Percentiles rank a stretch among this genome's conserved stretches.
These are phyloP conservation scores for Saccharomycopsis microspora DNA, from an alignment of 805 yeast species.

Conservation along the genomic window DNA sequence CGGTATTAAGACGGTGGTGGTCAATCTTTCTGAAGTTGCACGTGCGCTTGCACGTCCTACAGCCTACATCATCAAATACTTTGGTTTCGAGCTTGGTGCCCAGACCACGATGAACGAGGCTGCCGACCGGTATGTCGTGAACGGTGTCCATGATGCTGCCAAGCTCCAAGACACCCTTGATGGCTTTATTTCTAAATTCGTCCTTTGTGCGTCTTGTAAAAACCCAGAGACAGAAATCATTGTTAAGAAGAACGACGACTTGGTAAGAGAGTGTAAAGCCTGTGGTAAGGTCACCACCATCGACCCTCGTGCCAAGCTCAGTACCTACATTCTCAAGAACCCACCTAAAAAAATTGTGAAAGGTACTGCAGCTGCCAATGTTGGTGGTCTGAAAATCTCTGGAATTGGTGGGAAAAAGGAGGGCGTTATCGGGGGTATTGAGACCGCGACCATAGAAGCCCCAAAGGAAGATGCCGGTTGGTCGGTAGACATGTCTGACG, in stretches of 20 bases:
- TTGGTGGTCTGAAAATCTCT: slow-evolving; percentile 20
- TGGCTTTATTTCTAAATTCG: slow-evolving; percentile 87
- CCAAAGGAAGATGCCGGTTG: slow-evolving; percentile 25
- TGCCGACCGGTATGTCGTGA: slow-evolving; percentile 80
- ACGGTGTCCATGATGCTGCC: slow-evolving; percentile 85
- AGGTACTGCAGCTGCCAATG: slow-evolving; percentile 44
- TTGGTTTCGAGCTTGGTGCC: slow-evolving; percentile 96
- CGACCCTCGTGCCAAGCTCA: slow-evolving; percentile 33
- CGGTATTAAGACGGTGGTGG: slow-evolving; percentile 94
- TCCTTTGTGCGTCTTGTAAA: slow-evolving; percentile 87
- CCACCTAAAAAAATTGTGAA: slow-evolving; percentile 43
- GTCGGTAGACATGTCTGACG: slow-evolving; percentile 17
- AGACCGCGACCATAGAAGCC: slow-evolving; percentile 32
- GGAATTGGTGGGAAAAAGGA: slow-evolving; percentile 2
- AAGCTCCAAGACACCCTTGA: slow-evolving; percentile 91
- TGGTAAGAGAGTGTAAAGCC: slow-evolving; percentile 93
- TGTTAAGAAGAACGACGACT: slow-evolving; percentile 59
- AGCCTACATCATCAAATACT: slow-evolving; percentile 81
- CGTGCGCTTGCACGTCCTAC: slow-evolving; percentile 92
- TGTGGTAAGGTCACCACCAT: slow-evolving; percentile 61
- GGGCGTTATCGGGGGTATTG: background rate
- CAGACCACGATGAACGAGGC: slow-evolving; percentile 76
- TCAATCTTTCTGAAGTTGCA: slow-evolving; percentile 86
- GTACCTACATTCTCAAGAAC: slow-evolving; percentile 36
- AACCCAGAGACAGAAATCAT: slow-evolving; percentile 95